Evolutionary conservation across 2,329 filamentous ascomycete genomes (phyloP), one percentile per base, ranked within the genome.

Genomic region (Aspergillus transmontanensis): DNA sequence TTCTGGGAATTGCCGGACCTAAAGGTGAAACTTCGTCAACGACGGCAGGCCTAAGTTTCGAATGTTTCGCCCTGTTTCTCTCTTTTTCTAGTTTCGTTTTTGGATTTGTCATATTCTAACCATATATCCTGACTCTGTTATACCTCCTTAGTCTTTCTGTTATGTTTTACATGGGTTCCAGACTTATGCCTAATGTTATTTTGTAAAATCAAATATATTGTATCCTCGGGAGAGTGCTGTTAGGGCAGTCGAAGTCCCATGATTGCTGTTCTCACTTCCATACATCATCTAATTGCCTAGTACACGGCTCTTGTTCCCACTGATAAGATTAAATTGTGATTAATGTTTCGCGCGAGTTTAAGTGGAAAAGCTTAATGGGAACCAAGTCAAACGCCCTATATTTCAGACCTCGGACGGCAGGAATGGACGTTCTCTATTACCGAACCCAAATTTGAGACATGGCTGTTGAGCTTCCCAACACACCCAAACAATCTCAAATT

Each of bases 1-100:
- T 72, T 72, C 41, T 72, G 70, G 70, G 70, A 72, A 21, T 14
- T 71, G 11, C 70, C 70, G 4, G 70, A 72, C 16, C 55, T 72
- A 36, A 64, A 62, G 45, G 59, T 72, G 46, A 61, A 60, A 41
- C 60, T 71, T 28, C 58, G 50, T 34, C 62, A 59, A 23, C 61
- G 65, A 26, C 48, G 39, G 19, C 51, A 23, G 12, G 51, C 23
- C 51, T 55, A 39, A 23, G 28, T 36, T 36, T 54, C 6, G 7
- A 30, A 26, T 11, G n/a, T 36, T 23, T 3, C 19, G 12, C 10
- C 32, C 30, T 14, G 12, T 21, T 21, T 54, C 11, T 23, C n/a
- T 21, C 19, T 34, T 3, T 53, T 6, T 32, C 19, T 51, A 5
- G 3, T 34, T 34, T 21, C 32, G 36, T 54, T 34, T n/a, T 32